Percentiles rank a stretch among this genome's conserved stretches.
Conservation (phyloP, 1,139 yeast species). For the Debaryomyces subglobosus region DNA sequence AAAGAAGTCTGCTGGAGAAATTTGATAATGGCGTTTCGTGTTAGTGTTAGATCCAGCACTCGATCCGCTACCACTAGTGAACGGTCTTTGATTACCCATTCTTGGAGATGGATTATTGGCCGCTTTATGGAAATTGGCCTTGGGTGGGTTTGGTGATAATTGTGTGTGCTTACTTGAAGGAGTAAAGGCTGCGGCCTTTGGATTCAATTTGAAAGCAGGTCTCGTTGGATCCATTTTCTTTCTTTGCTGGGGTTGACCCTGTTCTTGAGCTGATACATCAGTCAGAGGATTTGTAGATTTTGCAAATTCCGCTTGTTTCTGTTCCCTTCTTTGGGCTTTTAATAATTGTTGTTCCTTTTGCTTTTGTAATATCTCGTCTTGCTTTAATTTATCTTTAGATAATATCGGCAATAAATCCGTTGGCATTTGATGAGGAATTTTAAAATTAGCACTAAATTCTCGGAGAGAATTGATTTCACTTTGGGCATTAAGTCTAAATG, state of each 20-base stretch:
- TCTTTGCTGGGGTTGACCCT: slow-evolving; percentile 17
- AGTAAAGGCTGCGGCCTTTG: slow-evolving; percentile 71
- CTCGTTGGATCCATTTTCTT: slow-evolving; percentile 59
- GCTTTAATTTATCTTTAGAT: slow-evolving; percentile 67
- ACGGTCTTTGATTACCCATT: slow-evolving; percentile 37
- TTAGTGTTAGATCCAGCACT: slow-evolving; percentile 18
- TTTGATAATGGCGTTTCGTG: slow-evolving; percentile 43
- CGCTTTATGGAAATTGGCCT: slow-evolving; percentile 26
- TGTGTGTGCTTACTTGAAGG: slow-evolving; percentile 45
- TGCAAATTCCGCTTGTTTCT: slow-evolving; percentile 13
- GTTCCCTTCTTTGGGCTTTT: slow-evolving; percentile 19
- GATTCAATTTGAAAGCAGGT: slow-evolving; percentile 68
- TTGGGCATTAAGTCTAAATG: slow-evolving; percentile 56
- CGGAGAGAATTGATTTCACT: slow-evolving; percentile 78
- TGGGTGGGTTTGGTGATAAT: slow-evolving; percentile 36
- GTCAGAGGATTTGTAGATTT: slow-evolving; percentile 10
- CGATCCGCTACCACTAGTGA: slow-evolving; percentile 24
- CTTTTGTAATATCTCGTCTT: slow-evolving; percentile 57
- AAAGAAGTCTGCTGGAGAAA: slow-evolving; percentile 50
- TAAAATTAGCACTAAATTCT: slow-evolving; percentile 82
- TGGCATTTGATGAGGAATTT: slow-evolving; percentile 75
- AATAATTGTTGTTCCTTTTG: slow-evolving; percentile 24
- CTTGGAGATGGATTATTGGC: slow-evolving; percentile 42
- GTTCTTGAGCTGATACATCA: slow-evolving; percentile 12
- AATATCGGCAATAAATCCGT: slow-evolving; percentile 75